phyloP scores from a whole-genome alignment of 352 stramenopile species.

The Pythium vanterpoolii region DNA sequence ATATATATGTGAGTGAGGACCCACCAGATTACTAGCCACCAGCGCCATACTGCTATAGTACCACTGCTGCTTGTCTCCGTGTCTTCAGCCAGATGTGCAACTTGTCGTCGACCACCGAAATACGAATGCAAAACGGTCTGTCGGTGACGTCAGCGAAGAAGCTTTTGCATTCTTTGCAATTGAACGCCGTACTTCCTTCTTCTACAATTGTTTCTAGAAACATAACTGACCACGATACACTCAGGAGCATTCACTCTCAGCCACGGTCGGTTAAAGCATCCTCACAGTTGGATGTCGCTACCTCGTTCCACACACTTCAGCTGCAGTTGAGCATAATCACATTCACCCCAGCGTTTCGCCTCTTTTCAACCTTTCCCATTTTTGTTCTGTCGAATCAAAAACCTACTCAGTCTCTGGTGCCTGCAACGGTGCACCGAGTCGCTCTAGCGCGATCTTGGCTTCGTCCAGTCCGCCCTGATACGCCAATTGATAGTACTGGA shows the following conservation, averaged over 20 bases:
- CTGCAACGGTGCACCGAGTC: conserved; percentile 43
- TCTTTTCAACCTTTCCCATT: background rate
- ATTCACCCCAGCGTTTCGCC: no score
- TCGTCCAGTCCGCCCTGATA: conserved; percentile 51
- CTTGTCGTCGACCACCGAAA: background rate
- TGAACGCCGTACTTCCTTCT: background rate
- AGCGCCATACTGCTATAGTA: no score
- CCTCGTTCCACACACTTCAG: no score
- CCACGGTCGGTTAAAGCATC: background rate
- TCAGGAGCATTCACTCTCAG: no score
- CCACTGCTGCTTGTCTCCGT: conserved; percentile 1
- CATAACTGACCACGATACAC: background rate
- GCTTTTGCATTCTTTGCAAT: background rate
- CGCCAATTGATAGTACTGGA: conserved; percentile 76
- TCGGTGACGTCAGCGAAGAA: background rate
- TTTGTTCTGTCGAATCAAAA: background rate
- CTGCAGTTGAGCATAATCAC: no score
- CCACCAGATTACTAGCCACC: no score
- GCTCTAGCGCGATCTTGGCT: conserved; percentile 47
- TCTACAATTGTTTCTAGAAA: background rate
- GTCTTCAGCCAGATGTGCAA: background rate
- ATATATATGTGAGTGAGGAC: no score
- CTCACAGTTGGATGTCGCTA: background rate
- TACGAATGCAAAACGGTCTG: background rate
- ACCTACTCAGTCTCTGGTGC: conserved; percentile 9